These are phyloP conservation scores for Malania oleifera DNA, from an alignment of 164 flowering plant species.

Conservation along the genomic window DNA sequence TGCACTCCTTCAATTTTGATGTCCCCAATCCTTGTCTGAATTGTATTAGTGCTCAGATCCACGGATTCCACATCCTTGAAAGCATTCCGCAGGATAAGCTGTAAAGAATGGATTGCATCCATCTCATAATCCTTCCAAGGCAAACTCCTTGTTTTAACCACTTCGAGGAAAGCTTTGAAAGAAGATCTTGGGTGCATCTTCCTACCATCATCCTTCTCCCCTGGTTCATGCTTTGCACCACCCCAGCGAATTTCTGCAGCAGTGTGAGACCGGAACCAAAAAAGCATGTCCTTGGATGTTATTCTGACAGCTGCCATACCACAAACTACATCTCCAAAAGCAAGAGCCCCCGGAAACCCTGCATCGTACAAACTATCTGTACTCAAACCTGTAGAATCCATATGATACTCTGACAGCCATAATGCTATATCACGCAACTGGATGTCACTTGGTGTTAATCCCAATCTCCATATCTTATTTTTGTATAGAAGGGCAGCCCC, in stretches of 20 bases:
- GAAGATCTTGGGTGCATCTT: slow-evolving; percentile 97
- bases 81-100: slow-evolving; percentile 80
- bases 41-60: slow-evolving; percentile 32
- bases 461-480: slow-evolving; percentile 58
- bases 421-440: slow-evolving; percentile 56
- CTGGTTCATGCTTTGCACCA: slow-evolving; percentile 89
- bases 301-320: slow-evolving; percentile 96
- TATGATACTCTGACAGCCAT: slow-evolving; percentile 71
- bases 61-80: slow-evolving; percentile 43
- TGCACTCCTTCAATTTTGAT: slow-evolving; percentile 76
- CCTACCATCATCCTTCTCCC: slow-evolving; percentile 76
- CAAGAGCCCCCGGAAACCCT: slow-evolving; percentile 74
- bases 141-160: slow-evolving; percentile 74
- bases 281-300: slow-evolving; percentile 67
- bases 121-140: slow-evolving; percentile 96
- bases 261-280: slow-evolving; percentile 88
- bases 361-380: slow-evolving; percentile 91
- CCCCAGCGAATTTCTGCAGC: slow-evolving; percentile 92
- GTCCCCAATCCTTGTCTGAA: slow-evolving; percentile 54
- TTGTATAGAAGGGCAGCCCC: slow-evolving; percentile 84
- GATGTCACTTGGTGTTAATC: slow-evolving; percentile 59
- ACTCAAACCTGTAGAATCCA: slow-evolving; percentile 91
- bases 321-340: slow-evolving; percentile 70
- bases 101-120: slow-evolving; percentile 97
- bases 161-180: slow-evolving; percentile 93